Percentiles rank a stretch among this genome's conserved stretches.
Conservation (phyloP, 225 moss, liverwort and hornwort genomes). For the Polytrichum commune region DNA sequence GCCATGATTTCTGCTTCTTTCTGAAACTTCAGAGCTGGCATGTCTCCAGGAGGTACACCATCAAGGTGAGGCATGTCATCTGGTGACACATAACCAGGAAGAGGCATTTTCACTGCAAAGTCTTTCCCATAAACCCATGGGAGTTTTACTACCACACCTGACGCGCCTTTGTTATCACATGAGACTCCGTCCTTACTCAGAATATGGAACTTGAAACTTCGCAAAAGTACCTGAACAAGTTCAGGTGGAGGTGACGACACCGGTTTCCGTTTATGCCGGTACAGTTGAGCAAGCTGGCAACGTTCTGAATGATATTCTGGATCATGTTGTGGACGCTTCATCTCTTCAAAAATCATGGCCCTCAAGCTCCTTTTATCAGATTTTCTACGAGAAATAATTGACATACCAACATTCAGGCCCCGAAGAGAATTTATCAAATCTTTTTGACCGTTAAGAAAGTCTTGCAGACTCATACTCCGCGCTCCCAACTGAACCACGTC, state of each 20-base stretch:
- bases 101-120: slow-evolving; percentile 26
- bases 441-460: background rate
- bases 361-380: background rate
- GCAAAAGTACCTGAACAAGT: background rate
- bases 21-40: slow-evolving; percentile 1
- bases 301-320: background rate
- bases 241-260: slow-evolving; percentile 11
- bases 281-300: slow-evolving; percentile 16
- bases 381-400: background rate
- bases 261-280: background rate
- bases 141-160: background rate
- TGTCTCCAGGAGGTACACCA: background rate
- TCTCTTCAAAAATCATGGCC: background rate
- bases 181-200: background rate
- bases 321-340: background rate
- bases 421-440: background rate
- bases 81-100: too few relatives aligned
- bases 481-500: slow-evolving; percentile 3
- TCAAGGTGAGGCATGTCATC: too few relatives aligned
- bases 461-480: background rate
- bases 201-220: background rate
- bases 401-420: background rate
- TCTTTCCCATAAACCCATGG: slow-evolving; percentile 10
- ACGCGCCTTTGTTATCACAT: background rate
- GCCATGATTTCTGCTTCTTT: slow-evolving; percentile 19